A percentile compares a stretch with the other conserved stretches of the same genome.
Evolutionary conservation across 1,139 yeast species (phyloP).

Genomic region (Geotrichum europaeum): DNA sequence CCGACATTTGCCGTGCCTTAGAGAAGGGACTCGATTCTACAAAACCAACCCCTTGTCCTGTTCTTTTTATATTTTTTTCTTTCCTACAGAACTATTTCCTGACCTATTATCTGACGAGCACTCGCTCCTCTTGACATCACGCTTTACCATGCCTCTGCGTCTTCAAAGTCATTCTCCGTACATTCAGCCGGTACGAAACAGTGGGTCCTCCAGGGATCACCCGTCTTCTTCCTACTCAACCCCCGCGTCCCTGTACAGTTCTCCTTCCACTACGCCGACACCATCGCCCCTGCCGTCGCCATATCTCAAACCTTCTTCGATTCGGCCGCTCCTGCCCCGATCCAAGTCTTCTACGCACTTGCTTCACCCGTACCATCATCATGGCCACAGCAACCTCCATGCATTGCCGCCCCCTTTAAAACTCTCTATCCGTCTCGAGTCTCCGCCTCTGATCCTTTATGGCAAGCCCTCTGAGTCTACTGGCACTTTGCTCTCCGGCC

Average conservation of each 20-base stretch:
- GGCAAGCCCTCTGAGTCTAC: constrained; percentile 74
- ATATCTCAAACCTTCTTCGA: background rate
- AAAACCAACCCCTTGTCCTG: background rate
- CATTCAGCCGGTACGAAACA: background rate
- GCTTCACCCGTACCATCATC: background rate
- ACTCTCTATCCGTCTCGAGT: constrained; percentile 63
- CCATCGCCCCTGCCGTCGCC: background rate
- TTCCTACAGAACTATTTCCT: background rate
- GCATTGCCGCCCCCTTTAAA: constrained; percentile 30
- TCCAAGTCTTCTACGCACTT: background rate
- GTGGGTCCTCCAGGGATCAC: background rate
- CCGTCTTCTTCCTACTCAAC: background rate
- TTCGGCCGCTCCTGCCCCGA: background rate
- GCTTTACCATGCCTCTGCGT: background rate
- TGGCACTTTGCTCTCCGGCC: constrained; percentile 81
- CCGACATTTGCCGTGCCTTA: too few species aligned
- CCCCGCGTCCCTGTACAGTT: background rate
- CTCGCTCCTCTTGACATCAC: background rate
- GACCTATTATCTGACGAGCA: too few species aligned
- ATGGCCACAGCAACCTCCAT: constrained; percentile 2
- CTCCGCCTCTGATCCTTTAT: constrained; percentile 83
- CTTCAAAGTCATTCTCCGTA: background rate
- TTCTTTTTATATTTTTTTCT: background rate
- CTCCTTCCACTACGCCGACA: constrained; percentile 1
- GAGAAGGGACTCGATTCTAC: background rate